phyloP scores from a whole-genome alignment of 345 rosid genomes.

The Hibiscus tridactylites region DNA sequence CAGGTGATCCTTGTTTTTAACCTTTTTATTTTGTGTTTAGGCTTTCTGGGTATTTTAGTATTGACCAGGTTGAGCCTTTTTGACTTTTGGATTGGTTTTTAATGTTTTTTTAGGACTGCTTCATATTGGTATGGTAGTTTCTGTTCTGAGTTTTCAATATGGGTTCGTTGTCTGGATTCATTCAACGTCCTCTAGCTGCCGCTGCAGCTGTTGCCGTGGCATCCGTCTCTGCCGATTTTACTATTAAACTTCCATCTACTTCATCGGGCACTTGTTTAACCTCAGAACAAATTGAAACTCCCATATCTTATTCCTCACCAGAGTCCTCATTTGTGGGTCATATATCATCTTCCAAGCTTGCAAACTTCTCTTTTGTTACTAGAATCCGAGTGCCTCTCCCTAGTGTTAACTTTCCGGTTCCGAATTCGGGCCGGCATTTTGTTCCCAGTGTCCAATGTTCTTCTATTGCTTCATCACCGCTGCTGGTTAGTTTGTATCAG shows the following conservation, averaged over 20 bases:
- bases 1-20: slow-evolving; percentile 17
- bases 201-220: slow-evolving; percentile 75
- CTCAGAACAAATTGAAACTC: slow-evolving; percentile 25
- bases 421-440: slow-evolving; percentile 20
- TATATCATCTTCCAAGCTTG: slow-evolving; percentile 53
- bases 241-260: slow-evolving; percentile 45
- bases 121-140: slow-evolving; percentile 30
- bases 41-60: slow-evolving; percentile 15
- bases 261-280: slow-evolving; percentile 31
- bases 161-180: slow-evolving; percentile 67
- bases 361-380: slow-evolving; percentile 46
- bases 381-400: slow-evolving; percentile 60
- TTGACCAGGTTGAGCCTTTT: neutral
- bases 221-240: slow-evolving; percentile 59
- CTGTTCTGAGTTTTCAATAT: slow-evolving; percentile 27
- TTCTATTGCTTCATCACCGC: slow-evolving; percentile 36
- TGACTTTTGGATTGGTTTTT: neutral
- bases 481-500: slow-evolving; percentile 46
- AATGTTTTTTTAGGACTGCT: neutral
- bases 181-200: slow-evolving; percentile 85
- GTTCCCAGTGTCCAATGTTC: slow-evolving; percentile 19
- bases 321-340: slow-evolving; percentile 54
- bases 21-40: neutral
- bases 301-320: slow-evolving; percentile 26
- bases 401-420: slow-evolving; percentile 28